These are phyloP conservation scores for Adansonia rubrostipa DNA, from an alignment of 441 rosid genomes.

Conservation along the genomic window DNA sequence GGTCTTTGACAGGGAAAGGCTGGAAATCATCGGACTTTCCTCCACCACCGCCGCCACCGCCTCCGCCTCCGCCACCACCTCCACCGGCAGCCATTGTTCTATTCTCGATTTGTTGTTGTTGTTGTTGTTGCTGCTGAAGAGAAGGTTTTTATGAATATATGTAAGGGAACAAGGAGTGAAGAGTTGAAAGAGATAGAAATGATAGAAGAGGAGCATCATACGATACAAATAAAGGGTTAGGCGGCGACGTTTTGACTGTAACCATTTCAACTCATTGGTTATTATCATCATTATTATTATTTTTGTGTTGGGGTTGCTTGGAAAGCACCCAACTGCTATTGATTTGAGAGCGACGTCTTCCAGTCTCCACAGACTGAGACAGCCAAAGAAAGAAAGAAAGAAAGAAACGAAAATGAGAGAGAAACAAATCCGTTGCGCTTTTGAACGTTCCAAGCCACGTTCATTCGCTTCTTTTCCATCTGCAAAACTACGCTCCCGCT, in stretches of 20 bases:
- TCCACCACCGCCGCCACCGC: slow-evolving; percentile 36
- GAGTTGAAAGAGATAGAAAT: neutral
- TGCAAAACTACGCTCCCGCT: neutral
- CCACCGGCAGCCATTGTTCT: slow-evolving; percentile 35
- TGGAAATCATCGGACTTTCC: slow-evolving; percentile 61
- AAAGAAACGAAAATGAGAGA: neutral
- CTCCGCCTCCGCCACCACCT: slow-evolving; percentile 31
- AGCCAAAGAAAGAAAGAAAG: neutral
- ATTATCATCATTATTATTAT: neutral
- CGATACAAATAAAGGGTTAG: slow-evolving; percentile 18
- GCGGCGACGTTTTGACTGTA: slow-evolving; percentile 29
- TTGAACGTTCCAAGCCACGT: neutral
- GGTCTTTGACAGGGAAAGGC: slow-evolving; percentile 78
- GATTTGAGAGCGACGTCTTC: neutral
- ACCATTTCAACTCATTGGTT: neutral
- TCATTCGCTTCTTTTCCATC: neutral
- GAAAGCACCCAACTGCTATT: slow-evolving; percentile 22
- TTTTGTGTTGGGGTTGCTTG: neutral
- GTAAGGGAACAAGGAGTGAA: neutral
- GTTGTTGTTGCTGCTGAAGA: neutral
- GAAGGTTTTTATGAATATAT: neutral
- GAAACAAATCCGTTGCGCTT: neutral
- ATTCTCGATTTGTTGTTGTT: neutral
- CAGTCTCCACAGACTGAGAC: neutral
- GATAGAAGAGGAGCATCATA: neutral